phyloP scores from a whole-genome alignment of 768 basidiomycete species.

The Leccinum imitatum region DNA sequence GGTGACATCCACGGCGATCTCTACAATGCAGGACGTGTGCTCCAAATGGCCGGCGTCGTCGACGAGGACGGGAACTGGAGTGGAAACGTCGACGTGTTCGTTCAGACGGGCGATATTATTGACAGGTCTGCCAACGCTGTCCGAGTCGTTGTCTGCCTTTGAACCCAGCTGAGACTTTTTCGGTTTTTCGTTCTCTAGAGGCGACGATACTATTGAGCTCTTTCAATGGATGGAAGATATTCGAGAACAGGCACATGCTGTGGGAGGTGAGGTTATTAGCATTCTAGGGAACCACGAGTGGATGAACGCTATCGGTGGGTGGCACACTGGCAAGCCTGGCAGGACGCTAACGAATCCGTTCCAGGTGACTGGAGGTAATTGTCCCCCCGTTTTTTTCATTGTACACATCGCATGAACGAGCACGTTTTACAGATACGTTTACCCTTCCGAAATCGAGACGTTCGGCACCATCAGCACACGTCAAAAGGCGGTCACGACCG shows the following conservation, averaged over 20 bases:
- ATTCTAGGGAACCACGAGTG: conserved; percentile 95
- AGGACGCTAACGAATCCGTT: conserved; percentile 15
- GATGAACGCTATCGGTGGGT: conserved; percentile 84
- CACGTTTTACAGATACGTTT: conserved; percentile 66
- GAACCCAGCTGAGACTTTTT: conserved; percentile 16
- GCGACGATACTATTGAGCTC: conserved; percentile 85
- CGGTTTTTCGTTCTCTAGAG: conserved; percentile 42
- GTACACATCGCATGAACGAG: conserved; percentile 7
- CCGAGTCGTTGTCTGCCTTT: background rate
- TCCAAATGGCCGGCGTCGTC: conserved; percentile 77
- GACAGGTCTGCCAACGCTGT: conserved; percentile 58
- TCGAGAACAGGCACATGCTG: conserved; percentile 65
- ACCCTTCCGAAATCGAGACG: conserved; percentile 75
- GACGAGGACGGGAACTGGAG: conserved; percentile 77
- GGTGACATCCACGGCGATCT: conserved; percentile 93
- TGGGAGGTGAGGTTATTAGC: conserved; percentile 72
- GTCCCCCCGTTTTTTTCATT: conserved; percentile 6
- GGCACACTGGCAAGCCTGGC: background rate
- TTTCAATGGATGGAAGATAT: conserved; percentile 85
- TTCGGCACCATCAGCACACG: conserved; percentile 74
- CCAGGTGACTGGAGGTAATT: conserved; percentile 82
- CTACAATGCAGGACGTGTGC: conserved; percentile 72
- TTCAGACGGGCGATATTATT: conserved; percentile 96
- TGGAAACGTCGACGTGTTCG: conserved; percentile 79
- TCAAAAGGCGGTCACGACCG: conserved; percentile 70